phyloP scores from a whole-genome alignment of 345 rosid species.

The Gossypium longicalyx region DNA sequence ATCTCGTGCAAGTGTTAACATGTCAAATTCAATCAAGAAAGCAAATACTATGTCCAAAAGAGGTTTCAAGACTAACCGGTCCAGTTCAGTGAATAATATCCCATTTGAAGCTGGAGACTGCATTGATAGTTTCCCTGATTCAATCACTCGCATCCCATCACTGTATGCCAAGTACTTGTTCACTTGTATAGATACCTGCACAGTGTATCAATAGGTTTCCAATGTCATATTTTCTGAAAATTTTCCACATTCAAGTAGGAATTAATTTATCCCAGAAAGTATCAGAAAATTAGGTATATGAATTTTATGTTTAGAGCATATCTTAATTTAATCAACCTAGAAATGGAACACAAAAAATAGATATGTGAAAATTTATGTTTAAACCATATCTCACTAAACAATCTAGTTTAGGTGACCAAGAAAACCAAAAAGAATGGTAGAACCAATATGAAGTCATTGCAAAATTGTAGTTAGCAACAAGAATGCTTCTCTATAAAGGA shows the following conservation, averaged over 20 bases:
- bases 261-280: not conserved
- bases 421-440: not conserved
- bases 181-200: conserved; percentile 87
- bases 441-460: not conserved
- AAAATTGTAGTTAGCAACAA: not conserved
- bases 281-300: not conserved
- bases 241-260: not conserved
- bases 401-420: not conserved
- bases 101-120: conserved; percentile 67
- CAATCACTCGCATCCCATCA: conserved; percentile 89
- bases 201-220: not conserved
- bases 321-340: not conserved
- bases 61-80: conserved; percentile 43
- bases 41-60: not conserved
- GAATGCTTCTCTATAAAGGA: not conserved
- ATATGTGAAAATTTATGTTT: not conserved
- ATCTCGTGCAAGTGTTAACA: too few relatives aligned
- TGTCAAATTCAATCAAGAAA: not conserved
- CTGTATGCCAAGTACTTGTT: conserved; percentile 89
- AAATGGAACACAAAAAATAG: not conserved
- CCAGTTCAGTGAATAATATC: conserved; percentile 68
- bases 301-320: not conserved
- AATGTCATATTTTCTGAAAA: not conserved
- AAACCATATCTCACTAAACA: conserved; percentile 2
- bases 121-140: conserved; percentile 56